phyloP scores from a whole-genome alignment of 257 asterid genomes.

The Fraxinus cuspidata region DNA sequence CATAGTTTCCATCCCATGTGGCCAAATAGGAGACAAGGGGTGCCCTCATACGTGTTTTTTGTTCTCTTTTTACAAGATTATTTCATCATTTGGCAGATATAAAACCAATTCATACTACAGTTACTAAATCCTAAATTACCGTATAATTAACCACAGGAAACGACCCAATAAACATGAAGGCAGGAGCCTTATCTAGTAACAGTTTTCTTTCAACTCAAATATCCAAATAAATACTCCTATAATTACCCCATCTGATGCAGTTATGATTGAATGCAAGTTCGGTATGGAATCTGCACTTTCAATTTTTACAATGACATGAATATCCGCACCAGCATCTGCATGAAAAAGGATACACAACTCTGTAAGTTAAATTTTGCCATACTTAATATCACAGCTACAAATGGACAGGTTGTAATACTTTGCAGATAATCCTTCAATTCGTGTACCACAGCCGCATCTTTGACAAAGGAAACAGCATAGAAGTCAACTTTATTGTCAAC shows the following conservation, averaged over 20 bases:
- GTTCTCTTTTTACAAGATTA: not conserved
- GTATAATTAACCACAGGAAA: not conserved
- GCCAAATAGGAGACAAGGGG: not conserved
- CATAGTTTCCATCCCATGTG: not conserved
- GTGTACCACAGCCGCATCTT: constrained; percentile 70
- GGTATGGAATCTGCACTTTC: constrained; percentile 99
- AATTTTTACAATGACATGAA: constrained; percentile 89
- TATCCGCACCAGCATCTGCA: constrained; percentile 73
- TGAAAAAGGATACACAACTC: not conserved
- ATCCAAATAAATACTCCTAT: constrained; percentile 11
- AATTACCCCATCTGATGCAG: constrained; percentile 97
- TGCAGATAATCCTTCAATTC: constrained; percentile 64
- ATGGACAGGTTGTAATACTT: constrained; percentile 32
- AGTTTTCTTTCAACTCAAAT: constrained; percentile 12
- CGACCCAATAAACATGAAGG: not conserved
- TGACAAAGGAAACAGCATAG: constrained; percentile 73
- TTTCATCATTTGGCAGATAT: not conserved
- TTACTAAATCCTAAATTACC: not conserved
- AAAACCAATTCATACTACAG: not conserved
- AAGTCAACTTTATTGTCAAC: too few relatives aligned
- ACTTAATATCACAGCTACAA: not conserved
- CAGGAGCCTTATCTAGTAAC: not conserved
- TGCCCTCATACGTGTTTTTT: not conserved
- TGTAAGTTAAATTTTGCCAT: not conserved
- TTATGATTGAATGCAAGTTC: constrained; percentile 79